Percentiles rank a stretch among this genome's conserved stretches.
Conservation (phyloP, 805 yeast genomes). For the Kregervanrija fluxuum region DNA sequence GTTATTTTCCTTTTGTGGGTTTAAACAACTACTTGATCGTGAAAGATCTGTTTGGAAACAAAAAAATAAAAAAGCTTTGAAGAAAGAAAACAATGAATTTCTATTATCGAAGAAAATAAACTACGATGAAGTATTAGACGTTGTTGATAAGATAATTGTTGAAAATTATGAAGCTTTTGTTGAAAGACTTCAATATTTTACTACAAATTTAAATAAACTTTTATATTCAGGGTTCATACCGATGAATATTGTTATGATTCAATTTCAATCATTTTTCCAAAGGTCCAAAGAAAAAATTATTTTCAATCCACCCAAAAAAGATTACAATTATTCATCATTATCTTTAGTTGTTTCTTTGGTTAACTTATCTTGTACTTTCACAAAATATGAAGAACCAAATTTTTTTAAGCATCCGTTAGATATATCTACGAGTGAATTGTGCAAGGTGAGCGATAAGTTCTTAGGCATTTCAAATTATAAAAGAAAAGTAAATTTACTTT, state of each 20-base stretch:
- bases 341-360: conserved; percentile 10
- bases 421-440: background rate
- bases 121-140: background rate
- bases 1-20: background rate
- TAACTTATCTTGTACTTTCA: background rate
- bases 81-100: no score
- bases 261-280: conserved; percentile 1
- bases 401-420: background rate
- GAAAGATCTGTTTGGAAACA: conserved; percentile 3
- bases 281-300: background rate
- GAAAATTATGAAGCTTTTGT: conserved; percentile 5
- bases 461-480: conserved; percentile 1
- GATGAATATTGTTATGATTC: background rate
- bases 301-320: conserved; percentile 8
- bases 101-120: background rate
- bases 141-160: conserved; percentile 1
- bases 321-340: conserved; percentile 6
- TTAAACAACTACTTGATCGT: background rate
- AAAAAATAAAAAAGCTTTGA: background rate
- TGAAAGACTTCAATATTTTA: conserved; percentile 10
- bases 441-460: background rate
- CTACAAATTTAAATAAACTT: conserved; percentile 4
- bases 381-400: background rate
- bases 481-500: conserved; percentile 1
- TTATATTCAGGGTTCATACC: no score